Conservation (phyloP, 352 stramenopile species). For the Thalassiosira livingstoniorum region DNA sequence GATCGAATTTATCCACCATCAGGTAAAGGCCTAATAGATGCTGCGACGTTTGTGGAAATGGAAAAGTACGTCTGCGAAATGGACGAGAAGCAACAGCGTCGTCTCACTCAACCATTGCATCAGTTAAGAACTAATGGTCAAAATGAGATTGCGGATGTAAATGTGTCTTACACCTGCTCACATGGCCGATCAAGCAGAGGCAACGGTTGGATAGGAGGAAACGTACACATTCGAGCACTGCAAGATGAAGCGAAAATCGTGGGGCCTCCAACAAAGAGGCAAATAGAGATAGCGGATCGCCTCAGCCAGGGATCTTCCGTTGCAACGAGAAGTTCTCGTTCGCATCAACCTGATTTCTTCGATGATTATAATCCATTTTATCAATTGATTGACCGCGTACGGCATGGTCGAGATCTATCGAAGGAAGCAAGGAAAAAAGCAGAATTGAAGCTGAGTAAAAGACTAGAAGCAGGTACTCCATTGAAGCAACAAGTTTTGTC, state of each 20-base stretch:
- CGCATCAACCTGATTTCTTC: constrained; percentile 35
- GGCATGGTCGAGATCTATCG: constrained; percentile 43
- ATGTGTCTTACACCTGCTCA: constrained; percentile 3
- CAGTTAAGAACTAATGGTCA: constrained; percentile 39
- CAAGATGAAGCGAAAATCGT: constrained; percentile 42
- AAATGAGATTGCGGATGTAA: constrained; percentile 23
- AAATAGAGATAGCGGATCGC: constrained; percentile 64
- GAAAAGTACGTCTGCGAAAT: constrained; percentile 51
- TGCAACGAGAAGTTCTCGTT: constrained; percentile 38
- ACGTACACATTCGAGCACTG: constrained; percentile 39
- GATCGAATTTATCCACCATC: constrained; percentile 71
- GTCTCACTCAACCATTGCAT: constrained; percentile 61
- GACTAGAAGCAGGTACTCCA: constrained; percentile 20
- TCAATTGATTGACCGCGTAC: constrained; percentile 58
- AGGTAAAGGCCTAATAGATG: constrained; percentile 32
- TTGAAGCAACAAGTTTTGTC: constrained; percentile 41
- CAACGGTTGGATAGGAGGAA: constrained; percentile 58
- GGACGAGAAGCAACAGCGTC: constrained; percentile 57
- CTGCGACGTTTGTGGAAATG: constrained; percentile 64
- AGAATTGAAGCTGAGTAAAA: constrained; percentile 45
- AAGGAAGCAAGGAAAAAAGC: constrained; percentile 56
- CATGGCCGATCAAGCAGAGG: no score
- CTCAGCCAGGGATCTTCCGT: constrained; percentile 61
- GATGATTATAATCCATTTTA: constrained; percentile 61
- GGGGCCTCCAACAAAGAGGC: constrained; percentile 59